These are phyloP conservation scores for Harrya chromipes DNA, from an alignment of 768 basidiomycete species.

Conservation along the genomic window DNA sequence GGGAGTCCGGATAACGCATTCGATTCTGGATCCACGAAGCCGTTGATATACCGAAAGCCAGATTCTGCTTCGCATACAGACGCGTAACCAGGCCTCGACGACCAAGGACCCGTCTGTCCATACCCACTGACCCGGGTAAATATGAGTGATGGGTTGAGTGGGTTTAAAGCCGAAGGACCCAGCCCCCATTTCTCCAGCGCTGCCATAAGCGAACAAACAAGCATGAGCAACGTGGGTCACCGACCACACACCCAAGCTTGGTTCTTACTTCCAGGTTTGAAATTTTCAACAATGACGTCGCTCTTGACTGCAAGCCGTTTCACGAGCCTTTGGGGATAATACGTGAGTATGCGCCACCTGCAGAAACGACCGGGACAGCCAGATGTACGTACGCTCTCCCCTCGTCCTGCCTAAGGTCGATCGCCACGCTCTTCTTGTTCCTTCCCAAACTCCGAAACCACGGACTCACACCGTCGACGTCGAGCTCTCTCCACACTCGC, in stretches of 20 bases:
- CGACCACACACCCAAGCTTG: not conserved
- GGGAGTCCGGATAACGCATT: slow-evolving; percentile 58
- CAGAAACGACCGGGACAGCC: not conserved
- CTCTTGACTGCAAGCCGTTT: slow-evolving; percentile 57
- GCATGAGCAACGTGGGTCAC: not conserved
- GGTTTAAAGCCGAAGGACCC: slow-evolving; percentile 54
- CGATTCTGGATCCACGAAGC: slow-evolving; percentile 52
- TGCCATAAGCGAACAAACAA: slow-evolving; percentile 20
- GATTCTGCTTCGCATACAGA: slow-evolving; percentile 76
- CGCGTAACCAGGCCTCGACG: slow-evolving; percentile 65
- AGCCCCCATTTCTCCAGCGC: slow-evolving; percentile 70
- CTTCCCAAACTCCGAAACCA: slow-evolving; percentile 72
- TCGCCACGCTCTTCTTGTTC: slow-evolving; percentile 73
- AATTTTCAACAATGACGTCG: slow-evolving; percentile 69
- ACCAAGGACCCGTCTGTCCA: slow-evolving; percentile 74
- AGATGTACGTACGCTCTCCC: slow-evolving; percentile 43
- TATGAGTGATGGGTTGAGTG: slow-evolving; percentile 83
- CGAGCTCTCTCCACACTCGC: slow-evolving; percentile 68
- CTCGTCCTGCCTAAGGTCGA: slow-evolving; percentile 57
- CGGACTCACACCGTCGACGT: slow-evolving; percentile 66
- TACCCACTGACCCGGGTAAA: slow-evolving; percentile 85
- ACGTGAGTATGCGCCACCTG: not conserved
- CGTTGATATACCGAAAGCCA: slow-evolving; percentile 72
- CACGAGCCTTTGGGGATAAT: slow-evolving; percentile 50
- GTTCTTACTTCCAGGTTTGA: slow-evolving; percentile 66